phyloP scores from a whole-genome alignment of 164 flowering plant species.

The Umbellularia californica region DNA sequence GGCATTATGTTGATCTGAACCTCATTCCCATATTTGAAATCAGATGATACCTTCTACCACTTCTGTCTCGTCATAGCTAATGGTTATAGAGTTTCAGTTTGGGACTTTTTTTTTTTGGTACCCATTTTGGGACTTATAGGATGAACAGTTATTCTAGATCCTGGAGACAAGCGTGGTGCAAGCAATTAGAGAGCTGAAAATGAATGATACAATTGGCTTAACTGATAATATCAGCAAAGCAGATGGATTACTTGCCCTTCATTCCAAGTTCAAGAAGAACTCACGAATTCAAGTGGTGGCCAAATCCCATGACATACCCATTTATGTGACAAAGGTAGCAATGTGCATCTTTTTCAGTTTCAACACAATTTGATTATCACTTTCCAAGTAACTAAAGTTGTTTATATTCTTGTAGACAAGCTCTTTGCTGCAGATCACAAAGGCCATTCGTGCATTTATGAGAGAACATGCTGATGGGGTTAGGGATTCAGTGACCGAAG shows the following conservation, averaged over 20 bases:
- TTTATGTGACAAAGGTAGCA: constrained; percentile 70
- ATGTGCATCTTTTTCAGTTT: background rate
- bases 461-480: constrained; percentile 38
- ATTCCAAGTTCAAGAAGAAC: constrained; percentile 82
- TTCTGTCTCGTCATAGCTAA: constrained; percentile 9
- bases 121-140: constrained; percentile 32
- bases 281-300: constrained; percentile 76
- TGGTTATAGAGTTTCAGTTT: constrained; percentile 13
- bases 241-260: constrained; percentile 80
- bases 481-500: constrained; percentile 25
- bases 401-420: constrained; percentile 47
- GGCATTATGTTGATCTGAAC: too few relatives aligned
- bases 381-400: background rate
- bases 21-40: background rate
- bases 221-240: constrained; percentile 90
- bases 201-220: constrained; percentile 46
- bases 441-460: constrained; percentile 53
- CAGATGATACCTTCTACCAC: constrained; percentile 2
- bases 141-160: constrained; percentile 60
- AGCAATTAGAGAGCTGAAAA: constrained; percentile 57
- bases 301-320: constrained; percentile 60
- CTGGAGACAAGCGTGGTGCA: constrained; percentile 64
- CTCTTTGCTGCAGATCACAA: constrained; percentile 62
- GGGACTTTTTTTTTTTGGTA: constrained; percentile 17
- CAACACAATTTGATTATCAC: background rate